Base-by-base conservation (phyloP, 2,329 filamentous ascomycete genomes). In the Ascosphaera apis region DNA sequence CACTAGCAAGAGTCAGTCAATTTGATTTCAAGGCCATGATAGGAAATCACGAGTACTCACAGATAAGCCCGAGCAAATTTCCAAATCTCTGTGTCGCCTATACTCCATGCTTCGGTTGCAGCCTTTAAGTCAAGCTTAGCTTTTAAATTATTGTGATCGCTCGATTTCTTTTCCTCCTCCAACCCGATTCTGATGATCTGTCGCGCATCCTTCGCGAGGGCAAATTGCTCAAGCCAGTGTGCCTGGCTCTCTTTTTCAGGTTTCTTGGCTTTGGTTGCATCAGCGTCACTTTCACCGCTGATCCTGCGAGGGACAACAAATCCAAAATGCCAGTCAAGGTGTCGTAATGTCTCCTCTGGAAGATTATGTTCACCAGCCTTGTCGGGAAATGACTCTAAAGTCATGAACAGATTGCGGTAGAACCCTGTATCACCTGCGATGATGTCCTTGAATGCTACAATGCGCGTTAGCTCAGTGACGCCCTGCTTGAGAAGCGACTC, bases 321-420 rank as follows among this genome's bases (percentile, higher is more conserved):
- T 37, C 86, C 88, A 50, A 95, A 81, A 44, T 76, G 68, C 82
- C 83, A 95, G 49, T 86, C 76, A 2, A 92, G 60, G 43, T 88
- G 77, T n/a, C 66, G 53, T 15, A 61, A 40, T 23, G 58, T 51
- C 11, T 48, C 44, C 2, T 53, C 53, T 2, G 76, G 71, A 5
- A 75, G 56, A 12, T 60, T 56, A 31, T 60, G 58, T 47, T 76
- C 69, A 11, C 51, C 52, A 15, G 48, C 48, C 37, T 53, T 53
- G 1, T 58, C 53, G 4, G 61, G 55, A 1, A 65, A 56, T 11
- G 62, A 61, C 47, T 78, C 72, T n/a, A 80, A 78, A 0, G 75
- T 76, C 15, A 92, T 60, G 84, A 84, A 93, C 15, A 93, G 61
- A 0, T 75, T 73, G 44, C 71, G 72, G 0, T 70, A 62, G 1